Evolutionary conservation across 345 rosid species (phyloP), one percentile per base, ranked within the genome.

Genomic region (Psidium guajava): DNA sequence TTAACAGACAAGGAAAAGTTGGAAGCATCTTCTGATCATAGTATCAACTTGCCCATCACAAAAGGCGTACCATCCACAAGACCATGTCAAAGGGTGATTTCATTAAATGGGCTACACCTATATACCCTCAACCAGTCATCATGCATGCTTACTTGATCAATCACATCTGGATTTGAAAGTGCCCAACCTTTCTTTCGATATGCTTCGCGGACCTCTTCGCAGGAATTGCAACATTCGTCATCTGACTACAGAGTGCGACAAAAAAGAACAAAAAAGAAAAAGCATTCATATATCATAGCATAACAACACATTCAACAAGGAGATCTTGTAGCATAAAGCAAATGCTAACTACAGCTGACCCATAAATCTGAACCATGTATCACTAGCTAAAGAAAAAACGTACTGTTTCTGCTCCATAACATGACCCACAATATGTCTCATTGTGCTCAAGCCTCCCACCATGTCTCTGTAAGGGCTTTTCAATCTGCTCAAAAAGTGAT

Each of bases 371-470:
- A 51, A 51, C 82, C 51, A 42, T 64, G 28, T 84, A 64, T 52
- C 24, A 69, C 52, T 32, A 61, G 61, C 64, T 40, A 86, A 27
- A 74, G 82, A 84, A 57, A 61, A 77, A 83, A 51, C 93, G 86
- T 93, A 98, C 99, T 54, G 89, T 73, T 91, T 98, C 97, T 56
- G 98, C 95, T 83, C 99, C 99, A 89, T 91, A 95, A 86, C 98
- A 98, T 73, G 99, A 98, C 82, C 99, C 98, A 86, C 99, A 95
- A 82, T 94, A 98, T 40, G 98, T 98, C 88, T 96, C 98, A 81
- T 98, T 98, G 89, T 96, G 99, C 91, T 90, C 98, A 83, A 97
- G 94, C 93, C 99, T 92, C 59, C 99, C 99, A 88, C 99, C 99
- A 90, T 97, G 99, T 89, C 90, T 93, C 90, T 97, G 99, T 87